Evolutionary conservation across 306 rosid species (phyloP).

Genomic region (Arachis stenosperma): DNA sequence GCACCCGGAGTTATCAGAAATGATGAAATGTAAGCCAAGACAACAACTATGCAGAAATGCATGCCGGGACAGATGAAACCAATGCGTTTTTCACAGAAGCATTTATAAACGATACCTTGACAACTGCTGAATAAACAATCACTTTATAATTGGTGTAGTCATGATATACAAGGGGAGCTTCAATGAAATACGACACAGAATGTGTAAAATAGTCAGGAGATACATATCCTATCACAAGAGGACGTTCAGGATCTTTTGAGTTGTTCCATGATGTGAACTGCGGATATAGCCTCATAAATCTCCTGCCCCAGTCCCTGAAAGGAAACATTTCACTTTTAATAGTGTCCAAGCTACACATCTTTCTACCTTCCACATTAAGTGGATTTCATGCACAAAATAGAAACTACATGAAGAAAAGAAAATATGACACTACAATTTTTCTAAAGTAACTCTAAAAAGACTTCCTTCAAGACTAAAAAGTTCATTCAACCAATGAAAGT

Average conservation of each 20-base stretch:
- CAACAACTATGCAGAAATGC: too few species aligned
- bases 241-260: slow-evolving; percentile 85
- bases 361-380: slow-evolving; percentile 1
- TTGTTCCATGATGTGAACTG: slow-evolving; percentile 85
- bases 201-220: slow-evolving; percentile 99
- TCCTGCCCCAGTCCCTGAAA: slow-evolving; percentile 97
- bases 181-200: slow-evolving; percentile 93
- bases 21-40: not conserved
- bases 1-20: slow-evolving; percentile 4
- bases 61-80: slow-evolving; percentile 1
- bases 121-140: slow-evolving; percentile 95
- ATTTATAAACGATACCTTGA: slow-evolving; percentile 70
- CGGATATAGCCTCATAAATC: slow-evolving; percentile 81
- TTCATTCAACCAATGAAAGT: not conserved
- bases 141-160: slow-evolving; percentile 77
- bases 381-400: not conserved
- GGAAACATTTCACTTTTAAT: slow-evolving; percentile 25
- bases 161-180: slow-evolving; percentile 89
- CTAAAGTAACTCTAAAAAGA: too few species aligned
- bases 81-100: not conserved
- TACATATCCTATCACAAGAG: slow-evolving; percentile 90
- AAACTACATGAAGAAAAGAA: slow-evolving; percentile 1
- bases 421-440: not conserved
- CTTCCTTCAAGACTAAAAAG: too few species aligned
- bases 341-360: slow-evolving; percentile 28